Evolutionary conservation across 2,329 filamentous ascomycete genomes (phyloP), one percentile per base, ranked within the genome.

Genomic region (Colletotrichum sp.): DNA sequence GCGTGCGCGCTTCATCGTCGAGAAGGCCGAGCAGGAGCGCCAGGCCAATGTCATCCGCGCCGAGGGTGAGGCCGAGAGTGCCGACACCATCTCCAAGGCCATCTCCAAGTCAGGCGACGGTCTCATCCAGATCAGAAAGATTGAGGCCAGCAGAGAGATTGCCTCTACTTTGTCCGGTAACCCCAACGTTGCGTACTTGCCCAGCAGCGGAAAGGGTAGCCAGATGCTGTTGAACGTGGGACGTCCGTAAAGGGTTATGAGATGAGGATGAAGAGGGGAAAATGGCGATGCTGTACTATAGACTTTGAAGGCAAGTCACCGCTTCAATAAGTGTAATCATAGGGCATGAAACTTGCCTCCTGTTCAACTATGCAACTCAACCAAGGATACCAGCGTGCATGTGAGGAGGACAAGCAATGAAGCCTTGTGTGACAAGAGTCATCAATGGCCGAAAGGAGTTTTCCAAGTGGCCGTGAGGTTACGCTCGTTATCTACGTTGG

Each of bases 1-100:
- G 90, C 92, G 97, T 79, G 97, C 97, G 64, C 92, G 97, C 79
- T 99, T 99, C 89, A 97, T 99, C 80, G 97, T 99, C 84, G 97
- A 99, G 91, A 95, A 95, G 85, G 97, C 97, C 76, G 97, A 99
- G 91, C 97, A 99, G 89, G 97, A 99, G 89, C 92, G 97, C 81
- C 97, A 99, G 88, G 97, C 97, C 80, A 98, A 97, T 87, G 97
- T 99, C 82, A 99, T 99, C 86, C 92, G 97, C 72, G 97, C 97
- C 68, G 97, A 99, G 91, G 97, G 97, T 84, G 97, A 99, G 87
- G 96, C 96, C 79, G 96, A 98, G 91, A 95, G 94, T 81, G 97
- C 97, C 64, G 97, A 99, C 71, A 97, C 96, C 78, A 98, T 99
- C 84, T 94, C 92, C 87, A 97, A 94, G 88, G 96, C 96, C 24